Evolutionary conservation across 2,329 filamentous ascomycete genomes (phyloP).

Genomic region (Ophiostoma tasmaniense): DNA sequence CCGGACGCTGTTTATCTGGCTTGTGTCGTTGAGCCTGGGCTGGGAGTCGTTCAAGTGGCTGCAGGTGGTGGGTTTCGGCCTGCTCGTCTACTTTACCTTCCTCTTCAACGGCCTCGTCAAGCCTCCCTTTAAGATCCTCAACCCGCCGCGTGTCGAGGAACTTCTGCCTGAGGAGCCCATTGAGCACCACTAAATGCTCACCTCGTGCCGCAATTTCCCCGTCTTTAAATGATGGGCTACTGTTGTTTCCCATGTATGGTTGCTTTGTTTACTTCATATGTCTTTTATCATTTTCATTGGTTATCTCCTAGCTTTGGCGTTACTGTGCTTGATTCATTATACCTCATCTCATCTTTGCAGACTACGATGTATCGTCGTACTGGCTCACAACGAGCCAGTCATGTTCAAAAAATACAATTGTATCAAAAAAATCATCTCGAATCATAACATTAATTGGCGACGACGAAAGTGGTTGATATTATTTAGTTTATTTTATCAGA

Average conservation of each 20-base stretch:
- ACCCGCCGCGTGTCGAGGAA: conserved; percentile 47
- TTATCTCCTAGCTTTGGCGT: neutral
- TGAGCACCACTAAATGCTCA: conserved; percentile 47
- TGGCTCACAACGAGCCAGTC: neutral
- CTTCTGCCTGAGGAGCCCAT: conserved; percentile 76
- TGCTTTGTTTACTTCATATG: neutral
- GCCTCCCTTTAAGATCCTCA: conserved; percentile 56
- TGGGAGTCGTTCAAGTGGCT: conserved; percentile 99
- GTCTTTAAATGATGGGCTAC: neutral
- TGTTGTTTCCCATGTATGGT: neutral
- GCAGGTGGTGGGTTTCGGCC: conserved; percentile 77
- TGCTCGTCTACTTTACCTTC: conserved; percentile 94
- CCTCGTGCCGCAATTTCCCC: neutral
- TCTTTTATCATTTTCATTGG: neutral
- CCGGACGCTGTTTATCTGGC: conserved; percentile 95
- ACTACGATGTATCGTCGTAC: neutral
- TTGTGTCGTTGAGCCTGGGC: conserved; percentile 82
- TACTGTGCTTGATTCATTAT: neutral
- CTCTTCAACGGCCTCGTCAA: conserved; percentile 90
- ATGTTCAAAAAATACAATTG: too few relatives aligned
- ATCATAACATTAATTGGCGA: too few relatives aligned
- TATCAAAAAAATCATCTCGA: too few relatives aligned
- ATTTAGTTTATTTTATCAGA: too few relatives aligned
- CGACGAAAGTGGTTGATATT: too few relatives aligned
- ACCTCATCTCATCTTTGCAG: neutral